Base-by-base conservation (phyloP, 768 basidiomycete species). In the Pulveroboletus sp. region DNA sequence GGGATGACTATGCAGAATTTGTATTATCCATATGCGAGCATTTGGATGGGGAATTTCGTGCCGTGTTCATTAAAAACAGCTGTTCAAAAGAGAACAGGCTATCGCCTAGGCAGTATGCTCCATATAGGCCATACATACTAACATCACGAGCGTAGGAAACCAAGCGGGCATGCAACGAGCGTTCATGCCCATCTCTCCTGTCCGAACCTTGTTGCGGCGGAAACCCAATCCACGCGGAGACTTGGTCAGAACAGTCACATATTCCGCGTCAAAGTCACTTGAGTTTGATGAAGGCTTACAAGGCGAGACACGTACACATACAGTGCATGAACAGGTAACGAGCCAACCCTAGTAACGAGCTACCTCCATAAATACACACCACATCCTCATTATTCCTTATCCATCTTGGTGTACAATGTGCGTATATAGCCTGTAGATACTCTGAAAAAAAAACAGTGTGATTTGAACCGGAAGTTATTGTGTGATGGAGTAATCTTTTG, bases 201-300 rank as follows among this genome's bases (percentile, higher is more conserved):
- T 69, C 44, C 55, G 63, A 5, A 92, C 76, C 54, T 89, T 80
- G 0, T 64, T 70, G 55, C 83, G 76, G 0, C 70, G 69, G 40
- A 92, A 66, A 1, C 86, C 89, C 2, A 93, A 73, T 3, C 90
- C 90, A 28, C 80, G 59, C 0, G 89, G 90, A n/a, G 79, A 71
- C 21, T 70, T 63, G 0, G 90, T 89, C 47, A 92, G 71, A 32
- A 93, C 76, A 6, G 91, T 70, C 0, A 89, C 87, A 54, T 93
- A 93, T 63, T 93, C 89, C 3, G 74, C 87, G n/a, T 10, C 21
- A 21, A 21, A 21, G 31, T 33, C 14, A 18, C 9, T 49, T 12
- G 58, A 43, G 33, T n/a, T 31, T 4, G 5, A 43, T 3, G 15
- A 14, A 43, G 10, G 31, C 31, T 40, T 8, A 43, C 28, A 43